Evolutionary conservation across 306 rosid genomes (phyloP).

Genomic region (Malus asiatica): DNA sequence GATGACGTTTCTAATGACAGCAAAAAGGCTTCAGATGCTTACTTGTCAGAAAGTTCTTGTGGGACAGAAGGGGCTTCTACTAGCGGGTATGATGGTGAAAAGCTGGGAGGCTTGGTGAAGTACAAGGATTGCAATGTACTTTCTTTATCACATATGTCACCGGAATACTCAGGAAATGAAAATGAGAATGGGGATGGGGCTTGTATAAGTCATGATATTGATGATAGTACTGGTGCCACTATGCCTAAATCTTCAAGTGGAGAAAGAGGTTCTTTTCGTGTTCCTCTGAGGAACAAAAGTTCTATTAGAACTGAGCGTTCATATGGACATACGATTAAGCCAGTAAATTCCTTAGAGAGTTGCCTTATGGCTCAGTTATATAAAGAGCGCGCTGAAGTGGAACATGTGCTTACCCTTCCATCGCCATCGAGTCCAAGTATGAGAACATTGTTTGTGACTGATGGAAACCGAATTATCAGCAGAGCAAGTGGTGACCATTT

Average conservation of each 20-base stretch:
- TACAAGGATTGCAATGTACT: constrained; percentile 25
- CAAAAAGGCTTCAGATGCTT: constrained; percentile 21
- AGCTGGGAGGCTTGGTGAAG: constrained; percentile 6
- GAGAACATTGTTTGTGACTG: constrained; percentile 51
- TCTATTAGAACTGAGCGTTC: constrained; percentile 33
- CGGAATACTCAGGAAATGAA: constrained; percentile 17
- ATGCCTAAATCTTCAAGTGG: constrained; percentile 13
- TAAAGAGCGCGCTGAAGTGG: constrained; percentile 49
- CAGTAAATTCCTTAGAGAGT: constrained; percentile 62
- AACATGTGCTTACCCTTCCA: constrained; percentile 42
- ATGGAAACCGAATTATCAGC: constrained; percentile 57
- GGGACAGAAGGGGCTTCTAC: constrained; percentile 28
- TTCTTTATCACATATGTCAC: constrained; percentile 33
- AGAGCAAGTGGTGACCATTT: constrained; percentile 21
- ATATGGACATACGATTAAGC: constrained; percentile 28
- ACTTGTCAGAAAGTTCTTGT: constrained; percentile 20
- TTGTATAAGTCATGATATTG: constrained; percentile 13
- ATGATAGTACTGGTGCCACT: constrained; percentile 21
- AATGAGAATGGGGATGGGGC: constrained; percentile 26
- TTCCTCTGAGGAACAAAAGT: constrained; percentile 38
- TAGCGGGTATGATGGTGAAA: constrained; percentile 28
- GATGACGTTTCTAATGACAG: constrained; percentile 24
- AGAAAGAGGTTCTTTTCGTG: constrained; percentile 30
- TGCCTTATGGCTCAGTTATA: constrained; percentile 72
- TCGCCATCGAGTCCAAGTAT: constrained; percentile 25